Percentiles rank a stretch among this genome's conserved stretches.
These are phyloP conservation scores for Luffa acutangula DNA, from an alignment of 306 rosid species.

Conservation along the genomic window DNA sequence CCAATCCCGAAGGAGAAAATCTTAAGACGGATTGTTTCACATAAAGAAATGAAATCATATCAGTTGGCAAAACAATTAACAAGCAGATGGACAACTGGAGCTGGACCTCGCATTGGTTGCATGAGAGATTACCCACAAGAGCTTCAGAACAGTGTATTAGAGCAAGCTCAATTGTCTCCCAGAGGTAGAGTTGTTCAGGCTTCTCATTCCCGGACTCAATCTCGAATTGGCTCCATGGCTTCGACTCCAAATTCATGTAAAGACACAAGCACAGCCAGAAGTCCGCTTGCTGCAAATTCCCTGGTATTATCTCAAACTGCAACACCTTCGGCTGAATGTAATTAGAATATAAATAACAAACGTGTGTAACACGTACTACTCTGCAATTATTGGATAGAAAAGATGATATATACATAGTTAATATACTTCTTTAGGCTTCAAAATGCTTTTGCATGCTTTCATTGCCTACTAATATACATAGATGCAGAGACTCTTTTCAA, in stretches of 20 bases:
- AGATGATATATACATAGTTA: conserved; percentile 1
- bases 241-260: conserved; percentile 14
- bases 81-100: conserved; percentile 74
- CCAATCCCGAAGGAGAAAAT: conserved; percentile 55
- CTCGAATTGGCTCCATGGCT: conserved; percentile 29
- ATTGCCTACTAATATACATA: conserved; percentile 1
- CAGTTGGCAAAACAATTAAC: conserved; percentile 55
- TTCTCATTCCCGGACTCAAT: conserved; percentile 11
- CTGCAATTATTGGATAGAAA: conserved; percentile 2
- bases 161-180: conserved; percentile 69
- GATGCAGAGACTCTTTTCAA: not conserved
- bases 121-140: conserved; percentile 84
- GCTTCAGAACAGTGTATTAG: conserved; percentile 52
- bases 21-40: conserved; percentile 50
- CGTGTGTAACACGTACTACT: not conserved
- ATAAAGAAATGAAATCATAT: conserved; percentile 60
- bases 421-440: conserved; percentile 4
- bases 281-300: not conserved
- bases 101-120: conserved; percentile 78
- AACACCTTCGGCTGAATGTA: conserved; percentile 6
- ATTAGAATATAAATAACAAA: conserved; percentile 5
- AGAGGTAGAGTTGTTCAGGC: conserved; percentile 19
- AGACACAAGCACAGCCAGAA: conserved; percentile 11
- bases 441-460: conserved; percentile 1
- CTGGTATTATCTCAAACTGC: conserved; percentile 7